Conservation (phyloP, 768 basidiomycete species). For the Tulasnella calospora region DNA sequence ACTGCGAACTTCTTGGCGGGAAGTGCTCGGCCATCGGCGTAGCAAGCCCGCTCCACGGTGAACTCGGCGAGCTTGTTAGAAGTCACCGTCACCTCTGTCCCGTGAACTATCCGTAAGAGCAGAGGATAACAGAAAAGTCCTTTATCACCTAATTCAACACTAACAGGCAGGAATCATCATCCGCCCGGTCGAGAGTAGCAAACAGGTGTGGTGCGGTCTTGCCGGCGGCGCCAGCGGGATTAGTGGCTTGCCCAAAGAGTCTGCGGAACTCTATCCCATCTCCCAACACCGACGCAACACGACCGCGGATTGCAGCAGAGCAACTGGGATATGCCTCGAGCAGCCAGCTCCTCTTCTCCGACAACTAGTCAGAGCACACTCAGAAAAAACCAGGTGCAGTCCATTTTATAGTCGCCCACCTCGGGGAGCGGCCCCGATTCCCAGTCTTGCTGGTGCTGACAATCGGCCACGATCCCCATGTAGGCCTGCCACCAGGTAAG, state of each 20-base stretch:
- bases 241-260: background rate
- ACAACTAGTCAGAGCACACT: background rate
- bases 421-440: background rate
- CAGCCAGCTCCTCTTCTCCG: too few relatives aligned
- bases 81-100: too few relatives aligned
- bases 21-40: too few relatives aligned
- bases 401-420: background rate
- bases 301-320: too few relatives aligned
- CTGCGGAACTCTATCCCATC: background rate
- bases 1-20: too few relatives aligned
- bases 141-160: background rate
- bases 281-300: background rate
- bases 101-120: too few relatives aligned
- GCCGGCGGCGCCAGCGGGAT: background rate
- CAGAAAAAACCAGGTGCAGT: background rate
- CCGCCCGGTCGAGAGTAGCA: background rate
- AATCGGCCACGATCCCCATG: background rate
- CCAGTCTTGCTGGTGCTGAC: background rate
- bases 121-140: too few relatives aligned
- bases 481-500: slow-evolving; percentile 23
- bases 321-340: too few relatives aligned
- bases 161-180: background rate
- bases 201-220: background rate
- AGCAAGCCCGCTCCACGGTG: too few relatives aligned
- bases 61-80: too few relatives aligned